Base-by-base conservation (phyloP, 345 rosid genomes). In the Populus davidiana region DNA sequence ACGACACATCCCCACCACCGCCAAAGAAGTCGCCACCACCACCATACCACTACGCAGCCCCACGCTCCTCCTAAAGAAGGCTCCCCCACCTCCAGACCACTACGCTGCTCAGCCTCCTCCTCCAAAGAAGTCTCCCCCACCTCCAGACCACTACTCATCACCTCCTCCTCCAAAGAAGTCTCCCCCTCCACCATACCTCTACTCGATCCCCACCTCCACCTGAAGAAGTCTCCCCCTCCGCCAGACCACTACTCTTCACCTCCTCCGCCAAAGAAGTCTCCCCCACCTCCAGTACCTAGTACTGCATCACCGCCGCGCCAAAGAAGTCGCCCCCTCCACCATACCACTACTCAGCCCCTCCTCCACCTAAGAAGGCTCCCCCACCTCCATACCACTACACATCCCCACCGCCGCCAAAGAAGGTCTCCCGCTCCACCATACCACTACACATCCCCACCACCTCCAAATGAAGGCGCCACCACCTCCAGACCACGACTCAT, bases 131-230 rank as follows among this genome's bases (percentile, higher is more conserved):
- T 66, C 71, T 0, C 71, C 64, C 4, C 78, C 78, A 0, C 72
- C 72, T 0, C 78, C 65, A 11, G 67, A 67, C 49, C 16, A 75
- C 63, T 75, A 75, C 8, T 0, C 8, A 0, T 65, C 71, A 0
- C 71, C 78, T 0, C 71, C 78, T 17, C 77, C 70, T 0, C 70
- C 70, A 1, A 14, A 31, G 2, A 18, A 27, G 5, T 74, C 77
- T 0, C 63, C 78, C 0, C 78, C 78, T 0, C 78, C 78, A 0
- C 78, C 81, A 0, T 74, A 73, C 16, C 47, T 77, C 33, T 73
- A 77, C 67, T 17, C 7, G n/a, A 1, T 75, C 83, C 0, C 84
- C 84, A 0, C 84, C 81, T 0, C 80, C 80, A 0, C 84, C 78
- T n/a, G 0, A 1, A 6, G 3, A 1, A 23, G 0, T 70, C 82